Evolutionary conservation across 2,329 filamentous ascomycete genomes (phyloP).

Genomic region (Nigrospora oryzae): DNA sequence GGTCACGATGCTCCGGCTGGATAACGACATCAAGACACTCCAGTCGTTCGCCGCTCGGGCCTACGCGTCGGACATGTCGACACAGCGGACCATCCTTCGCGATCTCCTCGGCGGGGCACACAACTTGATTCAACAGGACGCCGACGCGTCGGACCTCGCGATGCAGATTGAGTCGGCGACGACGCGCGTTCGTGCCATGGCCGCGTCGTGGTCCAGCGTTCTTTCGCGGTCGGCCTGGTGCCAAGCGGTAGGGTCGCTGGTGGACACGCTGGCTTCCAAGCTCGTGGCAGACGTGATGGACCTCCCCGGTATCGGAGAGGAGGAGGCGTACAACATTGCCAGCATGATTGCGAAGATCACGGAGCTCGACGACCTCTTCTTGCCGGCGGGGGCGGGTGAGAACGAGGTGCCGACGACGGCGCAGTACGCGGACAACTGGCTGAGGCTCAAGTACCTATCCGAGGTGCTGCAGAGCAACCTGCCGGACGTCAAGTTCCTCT

Average conservation of each 20-base stretch:
- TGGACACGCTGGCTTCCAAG: constrained; percentile 50
- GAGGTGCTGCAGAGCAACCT: constrained; percentile 60
- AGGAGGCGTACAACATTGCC: constrained; percentile 55
- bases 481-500: constrained; percentile 53
- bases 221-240: constrained; percentile 53
- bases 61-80: constrained; percentile 51
- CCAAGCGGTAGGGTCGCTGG: constrained; percentile 52
- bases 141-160: constrained; percentile 29
- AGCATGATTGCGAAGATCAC: constrained; percentile 49
- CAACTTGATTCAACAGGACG: constrained; percentile 50
- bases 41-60: constrained; percentile 53
- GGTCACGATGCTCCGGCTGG: constrained; percentile 46
- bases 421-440: constrained; percentile 54
- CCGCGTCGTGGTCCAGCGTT: constrained; percentile 48
- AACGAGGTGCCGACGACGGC: constrained; percentile 45
- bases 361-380: constrained; percentile 51
- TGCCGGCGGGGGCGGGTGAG: constrained; percentile 25
- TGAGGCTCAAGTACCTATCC: constrained; percentile 55
- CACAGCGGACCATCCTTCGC: constrained; percentile 52
- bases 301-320: constrained; percentile 50
- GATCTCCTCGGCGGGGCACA: constrained; percentile 54
- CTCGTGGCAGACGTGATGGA: constrained; percentile 55
- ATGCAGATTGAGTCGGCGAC: constrained; percentile 42
- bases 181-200: constrained; percentile 42
- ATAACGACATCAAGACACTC: constrained; percentile 51